Percentiles rank a stretch among this genome's conserved stretches.
These are phyloP conservation scores for Yamadazyma kanchanaburiensis DNA, from an alignment of 1,139 yeast genomes.

Conservation along the genomic window DNA sequence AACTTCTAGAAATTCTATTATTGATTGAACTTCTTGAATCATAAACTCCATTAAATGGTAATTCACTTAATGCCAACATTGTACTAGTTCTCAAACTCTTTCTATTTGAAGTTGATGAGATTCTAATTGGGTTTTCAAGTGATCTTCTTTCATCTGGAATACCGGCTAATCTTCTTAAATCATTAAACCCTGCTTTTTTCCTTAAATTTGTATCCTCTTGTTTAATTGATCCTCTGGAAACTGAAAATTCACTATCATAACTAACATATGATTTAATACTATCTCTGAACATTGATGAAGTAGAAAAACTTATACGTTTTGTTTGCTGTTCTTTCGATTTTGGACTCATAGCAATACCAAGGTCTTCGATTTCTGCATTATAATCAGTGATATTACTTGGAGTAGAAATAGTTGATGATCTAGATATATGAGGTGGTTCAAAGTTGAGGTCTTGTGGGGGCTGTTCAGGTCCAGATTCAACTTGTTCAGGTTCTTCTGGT, in stretches of 20 bases:
- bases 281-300: slow-evolving; percentile 23
- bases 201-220: slow-evolving; percentile 23
- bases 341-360: slow-evolving; percentile 46
- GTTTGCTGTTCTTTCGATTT: slow-evolving; percentile 23
- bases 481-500: neutral
- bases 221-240: slow-evolving; percentile 22
- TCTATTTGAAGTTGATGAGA: slow-evolving; percentile 18
- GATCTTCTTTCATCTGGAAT: slow-evolving; percentile 18
- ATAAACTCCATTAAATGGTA: slow-evolving; percentile 31
- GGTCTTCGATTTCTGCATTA: slow-evolving; percentile 42
- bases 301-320: slow-evolving; percentile 25
- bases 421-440: slow-evolving; percentile 17
- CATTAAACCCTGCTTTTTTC: slow-evolving; percentile 37
- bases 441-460: neutral
- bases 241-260: slow-evolving; percentile 53
- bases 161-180: slow-evolving; percentile 28
- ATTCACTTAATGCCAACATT: slow-evolving; percentile 38
- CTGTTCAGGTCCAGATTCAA: neutral
- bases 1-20: slow-evolving; percentile 32
- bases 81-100: slow-evolving; percentile 38
- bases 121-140: slow-evolving; percentile 21
- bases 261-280: slow-evolving; percentile 46
- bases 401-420: slow-evolving; percentile 31
- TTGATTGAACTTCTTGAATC: slow-evolving; percentile 12
- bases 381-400: slow-evolving; percentile 42